Conservation (phyloP, 768 basidiomycete genomes). For the Russula sp. region DNA sequence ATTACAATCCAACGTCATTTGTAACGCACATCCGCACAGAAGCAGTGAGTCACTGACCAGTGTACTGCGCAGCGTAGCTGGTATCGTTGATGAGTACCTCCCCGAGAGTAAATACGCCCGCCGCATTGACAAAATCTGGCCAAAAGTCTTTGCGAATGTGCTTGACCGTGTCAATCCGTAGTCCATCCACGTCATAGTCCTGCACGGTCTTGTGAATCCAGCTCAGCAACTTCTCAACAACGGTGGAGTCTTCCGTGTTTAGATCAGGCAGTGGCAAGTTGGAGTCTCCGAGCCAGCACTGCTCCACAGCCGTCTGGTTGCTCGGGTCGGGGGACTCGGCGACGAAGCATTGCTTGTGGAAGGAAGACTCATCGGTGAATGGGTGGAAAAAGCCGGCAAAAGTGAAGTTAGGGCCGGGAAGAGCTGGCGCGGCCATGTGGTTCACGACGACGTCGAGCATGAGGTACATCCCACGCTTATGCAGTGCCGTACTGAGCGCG, state of each 20-base stretch:
- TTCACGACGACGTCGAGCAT: slow-evolving; percentile 63
- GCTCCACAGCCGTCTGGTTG: slow-evolving; percentile 45
- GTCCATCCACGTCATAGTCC: slow-evolving; percentile 47
- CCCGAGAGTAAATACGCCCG: slow-evolving; percentile 50
- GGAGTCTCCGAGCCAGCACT: slow-evolving; percentile 56
- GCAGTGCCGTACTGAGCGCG: slow-evolving; percentile 41
- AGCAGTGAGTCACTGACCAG: slow-evolving; percentile 30
- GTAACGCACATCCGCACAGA: not conserved
- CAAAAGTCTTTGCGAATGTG: slow-evolving; percentile 51
- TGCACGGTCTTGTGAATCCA: slow-evolving; percentile 46
- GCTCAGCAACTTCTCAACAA: slow-evolving; percentile 39
- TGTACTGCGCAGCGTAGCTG: slow-evolving; percentile 37
- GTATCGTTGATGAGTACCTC: slow-evolving; percentile 45
- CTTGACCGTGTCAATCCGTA: slow-evolving; percentile 57
- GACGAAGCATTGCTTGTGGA: slow-evolving; percentile 40
- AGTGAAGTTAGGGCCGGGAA: slow-evolving; percentile 26
- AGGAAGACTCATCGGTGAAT: slow-evolving; percentile 34
- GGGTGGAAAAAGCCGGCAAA: slow-evolving; percentile 27
- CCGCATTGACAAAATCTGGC: slow-evolving; percentile 43
- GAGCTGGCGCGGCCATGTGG: slow-evolving; percentile 42
- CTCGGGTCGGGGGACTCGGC: slow-evolving; percentile 31
- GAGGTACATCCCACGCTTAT: slow-evolving; percentile 49
- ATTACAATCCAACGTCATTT: not conserved
- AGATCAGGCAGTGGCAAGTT: slow-evolving; percentile 51
- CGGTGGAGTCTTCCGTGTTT: slow-evolving; percentile 45